A percentile compares a stretch with the other conserved stretches of the same genome.
These are phyloP conservation scores for Amesomyces nigricolor DNA, from an alignment of 2,329 filamentous ascomycete genomes.

Conservation along the genomic window DNA sequence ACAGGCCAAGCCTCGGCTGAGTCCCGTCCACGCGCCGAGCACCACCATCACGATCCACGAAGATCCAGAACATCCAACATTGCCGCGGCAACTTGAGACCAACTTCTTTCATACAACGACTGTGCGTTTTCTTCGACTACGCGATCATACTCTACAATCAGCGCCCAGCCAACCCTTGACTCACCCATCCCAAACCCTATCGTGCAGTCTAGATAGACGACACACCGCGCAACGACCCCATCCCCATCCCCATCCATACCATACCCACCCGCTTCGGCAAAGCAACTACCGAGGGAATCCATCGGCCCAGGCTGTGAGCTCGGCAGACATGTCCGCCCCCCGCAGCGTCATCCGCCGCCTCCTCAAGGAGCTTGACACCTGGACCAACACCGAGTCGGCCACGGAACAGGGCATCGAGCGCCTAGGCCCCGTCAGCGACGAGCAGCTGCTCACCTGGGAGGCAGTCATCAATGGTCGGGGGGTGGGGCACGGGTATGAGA, in stretches of 20 bases:
- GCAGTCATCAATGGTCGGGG: conserved; percentile 55
- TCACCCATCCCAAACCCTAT: no score
- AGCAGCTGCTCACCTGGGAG: conserved; percentile 54
- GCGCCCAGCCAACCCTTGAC: neutral
- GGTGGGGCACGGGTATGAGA: conserved; percentile 51
- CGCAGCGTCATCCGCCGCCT: conserved; percentile 51
- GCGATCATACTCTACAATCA: neutral
- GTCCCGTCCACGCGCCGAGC: no score
- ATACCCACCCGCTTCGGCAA: neutral
- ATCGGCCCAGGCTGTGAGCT: neutral
- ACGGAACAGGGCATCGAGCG: conserved; percentile 53
- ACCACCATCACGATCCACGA: no score
- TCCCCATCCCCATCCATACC: no score
- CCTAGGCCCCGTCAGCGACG: conserved; percentile 49
- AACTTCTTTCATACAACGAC: no score
- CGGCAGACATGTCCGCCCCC: conserved; percentile 11
- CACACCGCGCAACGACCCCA: no score
- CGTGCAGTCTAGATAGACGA: no score
- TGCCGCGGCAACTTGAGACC: no score
- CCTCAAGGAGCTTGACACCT: conserved; percentile 52
- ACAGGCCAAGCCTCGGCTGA: no score
- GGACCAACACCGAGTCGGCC: conserved; percentile 44
- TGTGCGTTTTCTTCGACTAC: neutral
- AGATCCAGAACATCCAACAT: no score
- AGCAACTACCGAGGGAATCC: neutral